Evolutionary conservation across 2,329 filamentous ascomycete species (phyloP).

Genomic region (Apiospora phragmitis): DNA sequence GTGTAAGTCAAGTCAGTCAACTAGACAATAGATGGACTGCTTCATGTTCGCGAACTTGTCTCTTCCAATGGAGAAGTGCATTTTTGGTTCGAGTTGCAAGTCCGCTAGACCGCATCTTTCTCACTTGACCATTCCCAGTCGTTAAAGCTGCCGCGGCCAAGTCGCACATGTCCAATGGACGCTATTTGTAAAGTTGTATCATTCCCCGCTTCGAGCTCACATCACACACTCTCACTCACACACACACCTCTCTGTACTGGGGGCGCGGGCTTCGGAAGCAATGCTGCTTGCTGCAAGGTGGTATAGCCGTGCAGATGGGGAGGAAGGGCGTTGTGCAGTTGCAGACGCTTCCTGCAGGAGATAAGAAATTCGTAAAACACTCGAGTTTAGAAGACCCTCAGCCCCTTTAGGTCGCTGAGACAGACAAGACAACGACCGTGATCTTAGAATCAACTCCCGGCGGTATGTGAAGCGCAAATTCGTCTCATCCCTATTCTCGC

Average conservation of each 20-base stretch:
- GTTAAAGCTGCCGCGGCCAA: conserved; percentile 3
- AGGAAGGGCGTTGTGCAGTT: neutral
- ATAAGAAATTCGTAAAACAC: conserved; percentile 6
- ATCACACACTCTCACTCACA: neutral
- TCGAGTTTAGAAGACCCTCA: neutral
- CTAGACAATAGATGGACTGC: neutral
- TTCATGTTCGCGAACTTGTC: neutral
- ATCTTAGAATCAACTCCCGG: neutral
- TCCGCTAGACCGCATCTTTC: neutral
- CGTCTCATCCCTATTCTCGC: conserved; percentile 1
- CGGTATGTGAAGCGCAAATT: neutral
- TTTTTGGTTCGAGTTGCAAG: neutral
- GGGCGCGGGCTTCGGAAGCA: neutral
- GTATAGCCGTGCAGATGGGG: neutral
- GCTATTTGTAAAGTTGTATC: neutral
- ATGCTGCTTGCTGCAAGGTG: neutral
- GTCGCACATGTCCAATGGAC: conserved; percentile 10
- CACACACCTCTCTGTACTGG: neutral
- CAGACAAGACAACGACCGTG: neutral
- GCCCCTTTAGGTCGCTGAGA: neutral
- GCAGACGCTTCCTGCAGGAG: conserved; percentile 4
- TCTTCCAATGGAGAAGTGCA: neutral
- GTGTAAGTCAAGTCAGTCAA: neutral
- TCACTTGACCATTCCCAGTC: neutral
- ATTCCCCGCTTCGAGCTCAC: neutral